These are phyloP conservation scores for Pleurotus tuoliensis DNA, from an alignment of 768 basidiomycete species.

Conservation along the genomic window DNA sequence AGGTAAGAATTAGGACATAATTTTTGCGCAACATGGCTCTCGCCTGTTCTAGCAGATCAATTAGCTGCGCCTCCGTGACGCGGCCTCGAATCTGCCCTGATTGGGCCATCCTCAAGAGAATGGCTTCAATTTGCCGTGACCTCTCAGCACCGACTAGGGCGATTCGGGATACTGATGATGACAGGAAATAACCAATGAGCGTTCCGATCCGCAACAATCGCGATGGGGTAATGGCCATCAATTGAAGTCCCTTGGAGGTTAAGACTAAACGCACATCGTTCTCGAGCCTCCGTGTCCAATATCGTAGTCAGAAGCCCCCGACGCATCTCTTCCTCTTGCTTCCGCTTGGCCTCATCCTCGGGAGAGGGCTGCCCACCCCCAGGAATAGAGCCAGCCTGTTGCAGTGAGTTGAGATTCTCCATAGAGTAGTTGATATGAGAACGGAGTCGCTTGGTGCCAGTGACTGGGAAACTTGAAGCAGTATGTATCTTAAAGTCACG, in stretches of 20 bases:
- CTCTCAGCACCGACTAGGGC: constrained; percentile 81
- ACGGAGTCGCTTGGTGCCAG: background rate
- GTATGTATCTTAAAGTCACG: no score
- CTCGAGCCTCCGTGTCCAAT: constrained; percentile 73
- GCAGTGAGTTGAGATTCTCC: constrained; percentile 1
- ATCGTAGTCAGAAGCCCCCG: constrained; percentile 76
- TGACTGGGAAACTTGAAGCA: no score
- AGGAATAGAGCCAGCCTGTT: background rate
- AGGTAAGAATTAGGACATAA: constrained; percentile 13
- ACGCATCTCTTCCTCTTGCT: constrained; percentile 72
- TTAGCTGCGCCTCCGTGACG: constrained; percentile 78
- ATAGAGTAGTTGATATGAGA: background rate
- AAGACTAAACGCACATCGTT: constrained; percentile 54
- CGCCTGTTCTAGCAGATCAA: constrained; percentile 81
- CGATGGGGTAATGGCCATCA: background rate
- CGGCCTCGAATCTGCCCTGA: constrained; percentile 73
- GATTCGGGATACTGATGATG: constrained; percentile 71
- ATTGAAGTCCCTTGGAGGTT: no score
- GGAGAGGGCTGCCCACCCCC: background rate
- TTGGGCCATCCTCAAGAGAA: constrained; percentile 81
- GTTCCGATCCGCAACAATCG: background rate
- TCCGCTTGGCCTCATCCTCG: constrained; percentile 53
- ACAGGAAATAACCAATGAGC: background rate
- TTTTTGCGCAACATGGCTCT: constrained; percentile 22
- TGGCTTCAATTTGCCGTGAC: constrained; percentile 74